A percentile compares a stretch with the other conserved stretches of the same genome.
Evolutionary conservation across 2,329 filamentous ascomycete species (phyloP).

Genomic region (Monilinia fructicola): DNA sequence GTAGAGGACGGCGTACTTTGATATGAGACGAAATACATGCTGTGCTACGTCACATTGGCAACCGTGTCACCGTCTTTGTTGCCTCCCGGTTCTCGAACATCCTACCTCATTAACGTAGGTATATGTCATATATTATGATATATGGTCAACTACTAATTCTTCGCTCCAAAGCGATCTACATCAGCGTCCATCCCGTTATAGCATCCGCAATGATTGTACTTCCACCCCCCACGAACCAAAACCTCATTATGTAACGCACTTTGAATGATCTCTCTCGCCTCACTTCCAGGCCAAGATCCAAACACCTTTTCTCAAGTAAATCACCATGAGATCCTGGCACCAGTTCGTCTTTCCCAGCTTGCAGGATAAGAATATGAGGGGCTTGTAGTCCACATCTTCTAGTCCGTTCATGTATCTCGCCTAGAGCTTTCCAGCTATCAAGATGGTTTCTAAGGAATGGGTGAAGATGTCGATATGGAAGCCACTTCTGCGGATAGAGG

Average conservation of each 20-base stretch:
- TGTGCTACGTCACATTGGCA: slow-evolving; percentile 3
- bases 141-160: not conserved
- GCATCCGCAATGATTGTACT: slow-evolving; percentile 48
- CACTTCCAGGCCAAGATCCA: slow-evolving; percentile 49
- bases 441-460: slow-evolving; percentile 69
- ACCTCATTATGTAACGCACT: slow-evolving; percentile 59
- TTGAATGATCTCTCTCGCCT: slow-evolving; percentile 46
- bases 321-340: slow-evolving; percentile 54
- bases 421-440: slow-evolving; percentile 54
- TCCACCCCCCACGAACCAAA: slow-evolving; percentile 49
- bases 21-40: not conserved
- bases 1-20: not conserved
- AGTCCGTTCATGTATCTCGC: slow-evolving; percentile 42
- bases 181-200: slow-evolving; percentile 36
- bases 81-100: not conserved
- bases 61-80: not conserved
- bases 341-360: slow-evolving; percentile 59
- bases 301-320: slow-evolving; percentile 49
- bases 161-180: too few relatives aligned
- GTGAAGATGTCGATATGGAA: slow-evolving; percentile 73
- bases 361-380: slow-evolving; percentile 47
- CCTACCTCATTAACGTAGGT: not conserved
- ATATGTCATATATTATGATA: not conserved
- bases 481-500: slow-evolving; percentile 76
- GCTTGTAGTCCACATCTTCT: slow-evolving; percentile 33